These are phyloP conservation scores for Blastocystis sp. DNA, from an alignment of 352 stramenopile genomes.

Conservation along the genomic window DNA sequence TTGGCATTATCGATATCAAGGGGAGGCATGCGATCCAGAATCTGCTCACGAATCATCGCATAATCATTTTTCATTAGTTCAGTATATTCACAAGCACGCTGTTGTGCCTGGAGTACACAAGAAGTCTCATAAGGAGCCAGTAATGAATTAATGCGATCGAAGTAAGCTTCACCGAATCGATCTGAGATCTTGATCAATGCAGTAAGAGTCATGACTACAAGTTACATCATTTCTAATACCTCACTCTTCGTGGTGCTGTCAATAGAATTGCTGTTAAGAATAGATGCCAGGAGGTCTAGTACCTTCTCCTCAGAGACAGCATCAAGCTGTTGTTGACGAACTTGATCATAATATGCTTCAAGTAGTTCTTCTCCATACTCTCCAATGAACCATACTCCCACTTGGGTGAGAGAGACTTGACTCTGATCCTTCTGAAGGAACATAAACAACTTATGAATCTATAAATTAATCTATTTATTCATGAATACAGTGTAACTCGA, in stretches of 20 bases:
- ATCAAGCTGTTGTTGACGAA: constrained; percentile 25
- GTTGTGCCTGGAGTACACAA: constrained; percentile 86
- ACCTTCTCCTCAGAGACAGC: constrained; percentile 46
- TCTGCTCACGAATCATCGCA: constrained; percentile 69
- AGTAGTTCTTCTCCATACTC: constrained; percentile 83
- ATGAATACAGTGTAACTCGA: constrained; percentile 81
- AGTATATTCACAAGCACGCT: constrained; percentile 86
- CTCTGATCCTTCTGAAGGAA: constrained; percentile 88
- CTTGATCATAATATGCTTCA: constrained; percentile 26
- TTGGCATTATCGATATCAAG: constrained; percentile 72
- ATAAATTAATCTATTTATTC: constrained; percentile 84
- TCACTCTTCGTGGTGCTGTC: constrained; percentile 71
- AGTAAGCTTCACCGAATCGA: constrained; percentile 77
- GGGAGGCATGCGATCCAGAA: constrained; percentile 79
- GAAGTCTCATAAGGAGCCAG: constrained; percentile 80
- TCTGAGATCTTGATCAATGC: constrained; percentile 85
- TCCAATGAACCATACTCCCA: constrained; percentile 95
- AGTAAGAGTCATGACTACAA: constrained; percentile 60
- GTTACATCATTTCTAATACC: neutral
- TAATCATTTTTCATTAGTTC: constrained; percentile 3
- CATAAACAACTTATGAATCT: constrained; percentile 93
- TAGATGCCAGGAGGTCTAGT: constrained; percentile 72
- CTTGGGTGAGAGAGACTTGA: constrained; percentile 90
- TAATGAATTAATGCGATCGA: constrained; percentile 74
- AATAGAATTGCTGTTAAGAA: constrained; percentile 79